phyloP scores from a whole-genome alignment of 768 basidiomycete species.

The Fomitopsis serialis region DNA sequence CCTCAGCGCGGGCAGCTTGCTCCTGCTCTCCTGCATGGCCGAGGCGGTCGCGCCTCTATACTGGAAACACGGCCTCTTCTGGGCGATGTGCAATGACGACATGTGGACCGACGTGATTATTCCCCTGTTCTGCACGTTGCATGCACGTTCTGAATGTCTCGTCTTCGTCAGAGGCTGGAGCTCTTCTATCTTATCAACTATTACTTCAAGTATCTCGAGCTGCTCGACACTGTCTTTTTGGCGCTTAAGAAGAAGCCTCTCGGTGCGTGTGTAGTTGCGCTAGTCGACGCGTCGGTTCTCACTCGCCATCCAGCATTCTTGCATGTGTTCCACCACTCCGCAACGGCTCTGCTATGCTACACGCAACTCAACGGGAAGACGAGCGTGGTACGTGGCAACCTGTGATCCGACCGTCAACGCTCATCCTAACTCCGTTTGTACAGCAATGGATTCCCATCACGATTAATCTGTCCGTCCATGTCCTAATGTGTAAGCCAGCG shows the following conservation, averaged over 20 bases:
- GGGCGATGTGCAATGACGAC: slow-evolving; percentile 66
- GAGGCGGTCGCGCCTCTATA: slow-evolving; percentile 87
- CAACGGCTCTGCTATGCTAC: slow-evolving; percentile 92
- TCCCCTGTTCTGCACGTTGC: neutral
- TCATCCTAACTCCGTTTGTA: neutral
- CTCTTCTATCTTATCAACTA: slow-evolving; percentile 99
- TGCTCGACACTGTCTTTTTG: slow-evolving; percentile 95
- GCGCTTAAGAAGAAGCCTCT: slow-evolving; percentile 98
- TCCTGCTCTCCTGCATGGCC: slow-evolving; percentile 83
- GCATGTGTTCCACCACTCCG: slow-evolving; percentile 99
- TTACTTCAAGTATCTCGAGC: slow-evolving; percentile 96
- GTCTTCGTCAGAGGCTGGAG: slow-evolving; percentile 64
- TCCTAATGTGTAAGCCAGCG: slow-evolving; percentile 84
- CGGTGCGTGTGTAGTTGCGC: slow-evolving; percentile 44
- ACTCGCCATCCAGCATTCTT: slow-evolving; percentile 59
- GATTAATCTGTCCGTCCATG: slow-evolving; percentile 90
- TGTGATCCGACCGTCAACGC: neutral
- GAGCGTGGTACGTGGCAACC: slow-evolving; percentile 67
- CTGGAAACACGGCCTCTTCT: slow-evolving; percentile 65
- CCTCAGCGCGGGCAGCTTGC: slow-evolving; percentile 76
- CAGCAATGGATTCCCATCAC: slow-evolving; percentile 96
- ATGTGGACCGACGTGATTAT: slow-evolving; percentile 85
- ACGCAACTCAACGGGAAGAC: slow-evolving; percentile 93
- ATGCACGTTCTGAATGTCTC: slow-evolving; percentile 1
- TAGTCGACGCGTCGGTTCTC: slow-evolving; percentile 1